A percentile compares a stretch with the other conserved stretches of the same genome.
Conservation (phyloP, 2,329 filamentous ascomycete genomes). For the Phialemoniopsis sp. region DNA sequence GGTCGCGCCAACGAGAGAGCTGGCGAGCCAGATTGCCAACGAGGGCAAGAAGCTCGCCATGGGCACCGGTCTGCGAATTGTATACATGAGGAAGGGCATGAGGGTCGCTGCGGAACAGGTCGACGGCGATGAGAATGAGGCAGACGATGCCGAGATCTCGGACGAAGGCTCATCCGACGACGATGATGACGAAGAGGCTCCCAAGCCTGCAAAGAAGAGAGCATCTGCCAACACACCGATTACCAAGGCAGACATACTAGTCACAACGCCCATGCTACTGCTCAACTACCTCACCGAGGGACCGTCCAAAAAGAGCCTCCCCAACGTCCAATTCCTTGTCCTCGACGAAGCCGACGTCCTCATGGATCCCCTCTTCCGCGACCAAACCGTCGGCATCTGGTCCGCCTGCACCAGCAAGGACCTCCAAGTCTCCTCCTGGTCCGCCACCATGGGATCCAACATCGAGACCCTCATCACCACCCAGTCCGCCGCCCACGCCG, state of each 20-base stretch:
- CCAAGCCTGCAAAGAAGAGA: conserved; percentile 6
- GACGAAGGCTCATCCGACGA: conserved; percentile 25
- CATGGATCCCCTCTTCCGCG: conserved; percentile 83
- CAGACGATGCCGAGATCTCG: conserved; percentile 26
- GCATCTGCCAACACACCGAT: conserved; percentile 23
- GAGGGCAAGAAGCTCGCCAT: conserved; percentile 74
- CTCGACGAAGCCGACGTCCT: conserved; percentile 95
- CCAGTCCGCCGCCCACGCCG: conserved; percentile 31
- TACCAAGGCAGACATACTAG: conserved; percentile 73
- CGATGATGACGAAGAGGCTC: conserved; percentile 18
- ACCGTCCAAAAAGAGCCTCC: conserved; percentile 47
- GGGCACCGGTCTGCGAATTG: conserved; percentile 74
- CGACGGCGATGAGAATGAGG: conserved; percentile 27
- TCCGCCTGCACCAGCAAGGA: conserved; percentile 65
- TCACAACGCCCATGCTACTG: conserved; percentile 75
- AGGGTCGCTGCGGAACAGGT: conserved; percentile 45
- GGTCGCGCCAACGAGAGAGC: conserved; percentile 73
- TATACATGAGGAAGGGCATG: conserved; percentile 85
- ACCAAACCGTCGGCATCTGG: conserved; percentile 86
- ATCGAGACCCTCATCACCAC: conserved; percentile 75
- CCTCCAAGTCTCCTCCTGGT: conserved; percentile 84
- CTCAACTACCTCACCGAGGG: conserved; percentile 62
- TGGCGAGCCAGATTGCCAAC: conserved; percentile 75
- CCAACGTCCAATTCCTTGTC: conserved; percentile 69
- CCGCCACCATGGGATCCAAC: conserved; percentile 92